Percentiles rank a stretch among this genome's conserved stretches.
Conservation (phyloP, 257 asterid genomes). For the Thymus mandschuricus region DNA sequence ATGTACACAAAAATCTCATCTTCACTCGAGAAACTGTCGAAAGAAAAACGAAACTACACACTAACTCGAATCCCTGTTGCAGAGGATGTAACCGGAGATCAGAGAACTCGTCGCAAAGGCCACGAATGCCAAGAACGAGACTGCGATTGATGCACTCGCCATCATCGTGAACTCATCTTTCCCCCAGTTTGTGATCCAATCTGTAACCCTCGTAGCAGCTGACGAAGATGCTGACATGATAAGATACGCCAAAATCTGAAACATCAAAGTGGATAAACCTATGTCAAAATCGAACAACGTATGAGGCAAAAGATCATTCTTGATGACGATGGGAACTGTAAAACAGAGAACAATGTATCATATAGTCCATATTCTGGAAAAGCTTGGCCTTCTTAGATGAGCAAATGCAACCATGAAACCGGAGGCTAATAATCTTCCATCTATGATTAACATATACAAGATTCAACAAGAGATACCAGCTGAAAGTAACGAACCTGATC, state of each 20-base stretch:
- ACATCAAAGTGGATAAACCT: background rate
- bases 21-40: background rate
- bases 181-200: constrained; percentile 89
- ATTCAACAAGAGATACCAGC: no score
- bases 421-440: background rate
- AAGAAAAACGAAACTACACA: background rate
- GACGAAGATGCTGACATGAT: constrained; percentile 86
- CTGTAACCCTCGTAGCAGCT: constrained; percentile 82
- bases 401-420: background rate
- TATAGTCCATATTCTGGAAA: background rate
- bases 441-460: background rate
- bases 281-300: background rate
- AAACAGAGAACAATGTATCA: background rate
- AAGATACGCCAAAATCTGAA: constrained; percentile 80
- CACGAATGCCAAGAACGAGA: constrained; percentile 76
- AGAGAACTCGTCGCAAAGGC: constrained; percentile 76
- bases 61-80: constrained; percentile 39
- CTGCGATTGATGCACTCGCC: constrained; percentile 76
- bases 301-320: background rate
- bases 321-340: background rate
- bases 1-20: constrained; percentile 28
- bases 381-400: background rate
- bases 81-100: constrained; percentile 70
- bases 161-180: constrained; percentile 72
- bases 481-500: constrained; percentile 69